Evolutionary conservation across 306 rosid species (phyloP).

Genomic region (Cicer chorassanicum): DNA sequence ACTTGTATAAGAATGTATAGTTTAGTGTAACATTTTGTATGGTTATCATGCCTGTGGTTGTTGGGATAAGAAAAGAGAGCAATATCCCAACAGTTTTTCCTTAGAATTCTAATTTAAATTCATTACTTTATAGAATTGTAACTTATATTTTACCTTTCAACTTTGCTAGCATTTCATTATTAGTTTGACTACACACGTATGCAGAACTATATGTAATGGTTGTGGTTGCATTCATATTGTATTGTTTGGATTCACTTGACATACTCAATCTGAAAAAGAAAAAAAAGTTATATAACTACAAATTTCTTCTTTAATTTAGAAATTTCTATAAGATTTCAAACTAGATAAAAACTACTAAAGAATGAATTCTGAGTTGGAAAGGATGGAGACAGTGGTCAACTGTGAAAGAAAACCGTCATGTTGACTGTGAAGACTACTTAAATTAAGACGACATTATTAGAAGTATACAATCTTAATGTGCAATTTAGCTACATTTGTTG

Average conservation of each 20-base stretch:
- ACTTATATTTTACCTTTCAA: background rate
- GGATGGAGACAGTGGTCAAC: background rate
- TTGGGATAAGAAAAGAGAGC: slow-evolving; percentile 55
- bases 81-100: slow-evolving; percentile 27
- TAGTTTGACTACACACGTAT: slow-evolving; percentile 10
- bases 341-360: background rate
- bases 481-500: slow-evolving; percentile 5
- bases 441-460: slow-evolving; percentile 5
- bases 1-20: slow-evolving; percentile 37
- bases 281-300: background rate
- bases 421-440: background rate
- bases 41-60: slow-evolving; percentile 15
- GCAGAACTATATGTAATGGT: slow-evolving; percentile 8
- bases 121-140: slow-evolving; percentile 4
- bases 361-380: background rate
- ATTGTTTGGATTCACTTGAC: slow-evolving; percentile 1
- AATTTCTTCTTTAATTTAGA: background rate
- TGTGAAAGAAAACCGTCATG: background rate
- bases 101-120: slow-evolving; percentile 22
- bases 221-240: slow-evolving; percentile 30
- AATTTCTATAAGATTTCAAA: background rate
- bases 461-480: slow-evolving; percentile 13
- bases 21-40: slow-evolving; percentile 29
- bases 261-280: background rate
- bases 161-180: slow-evolving; percentile 20